phyloP scores from a whole-genome alignment of 495 filamentous ascomycete genomes.

The Neurospora sp. region DNA sequence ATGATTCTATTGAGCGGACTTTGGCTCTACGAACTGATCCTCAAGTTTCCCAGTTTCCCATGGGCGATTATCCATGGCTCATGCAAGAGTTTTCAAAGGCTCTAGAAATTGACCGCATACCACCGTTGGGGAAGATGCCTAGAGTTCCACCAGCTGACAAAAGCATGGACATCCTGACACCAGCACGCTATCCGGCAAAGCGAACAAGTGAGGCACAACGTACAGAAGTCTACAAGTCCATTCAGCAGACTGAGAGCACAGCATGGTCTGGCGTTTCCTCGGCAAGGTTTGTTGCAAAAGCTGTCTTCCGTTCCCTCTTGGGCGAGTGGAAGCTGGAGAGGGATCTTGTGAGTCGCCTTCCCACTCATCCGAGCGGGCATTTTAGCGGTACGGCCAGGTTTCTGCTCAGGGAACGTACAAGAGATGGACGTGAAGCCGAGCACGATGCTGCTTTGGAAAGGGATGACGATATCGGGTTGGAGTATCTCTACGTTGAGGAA shows the following conservation, averaged over 20 bases:
- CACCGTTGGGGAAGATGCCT: slow-evolving; percentile 16
- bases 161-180: slow-evolving; percentile 37
- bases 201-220: slow-evolving; percentile 6
- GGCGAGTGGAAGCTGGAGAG: slow-evolving; percentile 58
- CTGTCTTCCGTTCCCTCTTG: slow-evolving; percentile 63
- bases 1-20: slow-evolving; percentile 34
- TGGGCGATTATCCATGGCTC: slow-evolving; percentile 70
- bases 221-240: slow-evolving; percentile 15
- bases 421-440: slow-evolving; percentile 33
- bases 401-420: slow-evolving; percentile 43
- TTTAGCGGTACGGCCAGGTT: slow-evolving; percentile 55
- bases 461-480: slow-evolving; percentile 35
- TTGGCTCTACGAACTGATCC: slow-evolving; percentile 31
- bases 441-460: slow-evolving; percentile 8
- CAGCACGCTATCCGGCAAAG: slow-evolving; percentile 28
- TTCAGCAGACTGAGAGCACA: slow-evolving; percentile 23
- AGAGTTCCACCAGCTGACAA: slow-evolving; percentile 22
- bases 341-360: slow-evolving; percentile 32
- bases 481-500: slow-evolving; percentile 59
- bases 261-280: slow-evolving; percentile 24
- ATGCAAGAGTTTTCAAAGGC: slow-evolving; percentile 60
- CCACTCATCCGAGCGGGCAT: slow-evolving; percentile 46
- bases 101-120: slow-evolving; percentile 32
- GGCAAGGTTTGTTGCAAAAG: slow-evolving; percentile 43
- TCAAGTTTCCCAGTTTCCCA: slow-evolving; percentile 58